Base-by-base conservation (phyloP, 2,329 filamentous ascomycete species). In the Calonectria ilicicola region DNA sequence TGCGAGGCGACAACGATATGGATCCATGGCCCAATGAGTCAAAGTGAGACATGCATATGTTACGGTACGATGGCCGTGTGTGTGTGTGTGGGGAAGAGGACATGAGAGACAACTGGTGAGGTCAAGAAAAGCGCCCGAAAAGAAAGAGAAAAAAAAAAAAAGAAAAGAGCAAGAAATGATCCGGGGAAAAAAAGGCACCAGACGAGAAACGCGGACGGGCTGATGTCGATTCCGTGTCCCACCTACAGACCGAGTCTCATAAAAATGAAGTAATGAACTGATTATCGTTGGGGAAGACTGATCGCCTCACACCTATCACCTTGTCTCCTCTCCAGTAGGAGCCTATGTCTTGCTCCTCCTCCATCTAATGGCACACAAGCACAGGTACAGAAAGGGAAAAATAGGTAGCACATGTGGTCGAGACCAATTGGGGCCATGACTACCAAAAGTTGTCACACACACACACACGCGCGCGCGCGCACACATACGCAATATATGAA, bases 11-110 rank as follows among this genome's bases (percentile, higher is more conserved):
- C 62, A 65, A 32, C 29, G 21, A 26, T 21, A 38, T 60, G 53
- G 21, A 56, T 56, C 49, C 64, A 56, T 44, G 26, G 23, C 38
- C 53, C 64, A 66, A 40, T 66, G 64, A 66, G 47, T 62, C 65
- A 68, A 62, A 47, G 65, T 53, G 29, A 62, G 53, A 49, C 53
- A 62, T 68, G 47, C 64, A 56, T 51, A 49, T 35, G 44, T 65
- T 49, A 23, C 58, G 38, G 40, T 35, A 32, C 35, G 40, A 27
- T n/a, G 26, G 19, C 65, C 44, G 32, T 27, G 12, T 26, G 32
- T 23, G 32, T 27, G 29, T n/a, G 49, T 19, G 38, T 17, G 32
- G 65, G 58, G 58, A 42, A n/a, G n/a, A 19, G 56, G 14, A 2
- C 2, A 17, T 17, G 47, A 17, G 64, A 53, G 49, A 62, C 35